phyloP scores from a whole-genome alignment of 805 yeast genomes.

The Saturnispora dispora region DNA sequence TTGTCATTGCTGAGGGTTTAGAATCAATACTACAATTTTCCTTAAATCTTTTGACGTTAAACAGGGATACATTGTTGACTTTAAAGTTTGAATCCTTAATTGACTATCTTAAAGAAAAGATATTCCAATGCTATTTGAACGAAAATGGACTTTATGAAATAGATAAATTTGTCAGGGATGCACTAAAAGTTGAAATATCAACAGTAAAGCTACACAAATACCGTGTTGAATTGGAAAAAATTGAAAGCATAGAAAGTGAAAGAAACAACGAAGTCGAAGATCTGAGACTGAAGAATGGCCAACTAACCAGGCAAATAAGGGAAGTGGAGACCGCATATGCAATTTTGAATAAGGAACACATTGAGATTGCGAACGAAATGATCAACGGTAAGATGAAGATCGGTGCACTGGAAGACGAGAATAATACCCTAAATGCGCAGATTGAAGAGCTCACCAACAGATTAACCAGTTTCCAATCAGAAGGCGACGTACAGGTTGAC shows the following conservation, averaged over 20 bases:
- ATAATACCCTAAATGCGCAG: conserved; percentile 44
- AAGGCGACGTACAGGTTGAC: conserved; percentile 17
- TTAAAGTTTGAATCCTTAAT: conserved; percentile 71
- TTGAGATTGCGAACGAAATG: conserved; percentile 79
- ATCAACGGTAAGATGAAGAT: conserved; percentile 67
- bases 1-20: conserved; percentile 82
- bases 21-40: conserved; percentile 84
- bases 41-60: conserved; percentile 65
- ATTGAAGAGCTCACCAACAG: conserved; percentile 40
- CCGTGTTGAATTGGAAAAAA: conserved; percentile 63
- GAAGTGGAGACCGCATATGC: conserved; percentile 63
- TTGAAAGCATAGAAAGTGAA: conserved; percentile 58
- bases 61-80: conserved; percentile 46
- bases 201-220: conserved; percentile 69
- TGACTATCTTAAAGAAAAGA: conserved; percentile 66
- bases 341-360: conserved; percentile 70
- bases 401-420: conserved; percentile 71
- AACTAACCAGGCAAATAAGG: conserved; percentile 62
- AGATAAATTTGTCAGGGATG: conserved; percentile 68
- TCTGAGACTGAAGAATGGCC: conserved; percentile 57
- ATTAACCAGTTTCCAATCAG: conserved; percentile 27
- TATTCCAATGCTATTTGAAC: conserved; percentile 57
- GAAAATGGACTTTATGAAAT: conserved; percentile 40
- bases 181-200: conserved; percentile 60
- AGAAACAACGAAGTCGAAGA: conserved; percentile 53